Evolutionary conservation across 352 stramenopile species (phyloP), one percentile per base, ranked within the genome.

Genomic region (Pythium utonaiense): DNA sequence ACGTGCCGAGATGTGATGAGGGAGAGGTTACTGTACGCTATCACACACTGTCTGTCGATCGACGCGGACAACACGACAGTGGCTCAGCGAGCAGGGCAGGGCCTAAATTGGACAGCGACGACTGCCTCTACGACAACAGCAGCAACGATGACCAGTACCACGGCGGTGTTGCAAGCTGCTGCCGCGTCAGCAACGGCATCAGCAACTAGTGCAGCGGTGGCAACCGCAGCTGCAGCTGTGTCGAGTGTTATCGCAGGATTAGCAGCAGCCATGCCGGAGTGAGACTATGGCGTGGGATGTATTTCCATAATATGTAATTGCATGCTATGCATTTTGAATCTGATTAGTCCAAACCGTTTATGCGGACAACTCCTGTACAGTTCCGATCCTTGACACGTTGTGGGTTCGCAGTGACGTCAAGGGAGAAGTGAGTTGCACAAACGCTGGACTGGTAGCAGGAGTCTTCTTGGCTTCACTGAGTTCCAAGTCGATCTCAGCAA

Each of bases 61-160:
- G 86, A 95, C 42, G 86, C 86, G 1, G 86, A 96, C 68, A 95
- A 95, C 63, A 96, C 86, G 50, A 93, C 85, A 0, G 82, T 95
- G n/a, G 86, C 85, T 9, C 86, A 96, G 72, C 80, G 86, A 41
- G 85, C 83, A 9, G 86, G 85, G 12, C 86, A 96, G 61, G 85
- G 85, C 4, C 78, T 95, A 42, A 95, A 94, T 51, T 95, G 84
- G 86, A 93, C 80, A 9, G 60, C 66, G 16, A 57, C 59, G n/a
- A 52, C 58, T 0, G 84, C 76, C 30, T 24, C 76, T 28, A 53
- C 69, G 2, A 30, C 70, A 1, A 73, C 70, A 1, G 61, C 69
- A 25, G 71, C 66, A 6, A 66, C 75, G 3, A 80, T 77, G 3
- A 51, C 49, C 9, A 58, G 10, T 9, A 42, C 41, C 7, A 61